Conservation (phyloP, 2,329 filamentous ascomycete genomes). For the Pseudogymnoascus sp. region DNA sequence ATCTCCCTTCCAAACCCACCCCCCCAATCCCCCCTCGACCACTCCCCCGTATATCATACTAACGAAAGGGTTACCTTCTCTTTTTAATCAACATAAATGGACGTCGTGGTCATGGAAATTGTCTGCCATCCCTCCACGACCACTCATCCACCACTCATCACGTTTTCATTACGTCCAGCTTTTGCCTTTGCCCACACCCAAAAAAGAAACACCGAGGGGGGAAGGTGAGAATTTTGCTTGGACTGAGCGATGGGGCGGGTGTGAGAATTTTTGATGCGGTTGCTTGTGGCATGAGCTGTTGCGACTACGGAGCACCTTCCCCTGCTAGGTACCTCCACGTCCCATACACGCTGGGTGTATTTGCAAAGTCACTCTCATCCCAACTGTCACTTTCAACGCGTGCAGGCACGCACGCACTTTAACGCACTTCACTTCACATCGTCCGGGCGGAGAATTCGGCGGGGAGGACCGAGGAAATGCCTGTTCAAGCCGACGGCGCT, state of each 20-base stretch:
- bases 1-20: background rate
- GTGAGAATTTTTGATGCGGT: background rate
- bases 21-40: too few relatives aligned
- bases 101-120: slow-evolving; percentile 3
- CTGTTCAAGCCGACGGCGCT: background rate
- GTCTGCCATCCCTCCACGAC: background rate
- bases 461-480: slow-evolving; percentile 2
- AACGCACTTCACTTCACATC: background rate
- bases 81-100: slow-evolving; percentile 7
- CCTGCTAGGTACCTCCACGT: background rate
- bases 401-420: background rate
- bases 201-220: slow-evolving; percentile 7
- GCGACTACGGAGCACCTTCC: background rate
- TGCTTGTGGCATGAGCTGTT: background rate
- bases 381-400: background rate
- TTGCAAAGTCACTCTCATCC: background rate
- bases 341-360: background rate
- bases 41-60: background rate
- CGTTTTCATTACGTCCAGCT: slow-evolving; percentile 3
- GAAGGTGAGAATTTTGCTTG: background rate
- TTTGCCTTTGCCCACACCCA: background rate
- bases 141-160: slow-evolving; percentile 3
- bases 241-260: background rate
- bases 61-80: background rate
- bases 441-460: background rate